Evolutionary conservation across 2,329 filamentous ascomycete genomes (phyloP), one percentile per base, ranked within the genome.

Genomic region (Trichoderma guizhouense): DNA sequence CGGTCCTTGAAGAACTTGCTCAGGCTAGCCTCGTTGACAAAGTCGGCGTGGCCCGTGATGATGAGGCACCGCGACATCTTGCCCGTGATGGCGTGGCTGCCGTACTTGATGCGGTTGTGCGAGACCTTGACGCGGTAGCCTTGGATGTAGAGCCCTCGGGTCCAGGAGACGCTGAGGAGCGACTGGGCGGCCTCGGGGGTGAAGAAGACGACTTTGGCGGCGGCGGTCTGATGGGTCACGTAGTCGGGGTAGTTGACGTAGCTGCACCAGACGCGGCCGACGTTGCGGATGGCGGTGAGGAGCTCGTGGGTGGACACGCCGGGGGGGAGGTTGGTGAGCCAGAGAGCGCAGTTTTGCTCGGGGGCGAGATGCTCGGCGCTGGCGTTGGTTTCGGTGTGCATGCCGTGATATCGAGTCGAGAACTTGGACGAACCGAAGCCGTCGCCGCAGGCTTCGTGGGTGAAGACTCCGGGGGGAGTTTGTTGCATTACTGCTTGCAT

Each of bases 161-260:
- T 75, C 66, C 74, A 73, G 0, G 78, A 75, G 28, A 72, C 62
- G 15, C 73, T 67, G 1, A 81, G 74, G 1, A 82, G 76, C 5
- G 65, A 69, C 67, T 82, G 80, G 0, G 85, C 85, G 0, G 82
- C 79, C 0, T 51, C 39, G 2, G 83, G 79, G 9, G 80, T 80
- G 74, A 86, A 87, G 74, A 87, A 87, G 34, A 86, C 82, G 14
- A 87, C 74, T 76, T 87, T 87, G 21, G 84, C 84, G 0, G 85
- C 85, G n/a, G 82, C 82, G 0, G 80, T 77, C 61, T 80, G 78
- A 65, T 83, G 80, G 3, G 74, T 74, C 3, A 76, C 62, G 18
- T 77, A 78, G 72, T 84, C 81, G 0, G 86, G 85, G 2, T 78
- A 76, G 79, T 88, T 89, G 79, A 89, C 85, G 71, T 85, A 84